Base-by-base conservation (phyloP, 2,329 filamentous ascomycete species). In the Microascus cirrosus region DNA sequence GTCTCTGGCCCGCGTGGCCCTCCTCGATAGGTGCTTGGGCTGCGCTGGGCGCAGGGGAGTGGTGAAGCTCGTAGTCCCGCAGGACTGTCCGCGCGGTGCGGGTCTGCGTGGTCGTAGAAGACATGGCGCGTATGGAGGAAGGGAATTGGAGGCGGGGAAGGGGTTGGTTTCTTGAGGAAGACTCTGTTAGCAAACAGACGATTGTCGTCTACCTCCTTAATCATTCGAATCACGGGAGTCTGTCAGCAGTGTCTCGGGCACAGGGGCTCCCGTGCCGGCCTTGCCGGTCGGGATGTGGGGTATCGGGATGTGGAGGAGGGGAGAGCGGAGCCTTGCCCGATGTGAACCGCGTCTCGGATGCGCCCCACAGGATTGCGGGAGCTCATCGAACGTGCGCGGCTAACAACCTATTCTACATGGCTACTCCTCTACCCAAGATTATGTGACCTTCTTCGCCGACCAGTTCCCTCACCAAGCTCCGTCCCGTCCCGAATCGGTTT, bases 51-150 rank as follows among this genome's bases (percentile, higher is more conserved):
- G 45, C 45, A 20, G 63, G 63, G 6, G 72, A 71, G 60, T 77
- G 72, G 59, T 74, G 72, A 51, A 78, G 67, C 35, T 76, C 71
- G 65, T 78, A 78, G 65, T 78, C 75, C 58, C 68, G 67, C 24
- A 79, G 70, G 24, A 69, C 60, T 20, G 69, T 64, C 15, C 65
- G 65, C 18, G 72, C 63, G n/a, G 66, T 65, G 59, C 71, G 70
- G 59, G 67, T 67, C 45, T 65, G 63, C 18, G 70, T 66, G 63
- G 73, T 74, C n/a, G 72, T 75, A 53, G 55, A 53, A 24, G 60
- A 56, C 60, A 61, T 61, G 51, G 32, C 45, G 45, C 42, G 42
- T n/a, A n/a, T 58, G 35, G 48, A 52, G 58, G 48, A 55, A 54
- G 10, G 61, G 25, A 25, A 25, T 51, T 22, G 3, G n/a, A n/a